These are phyloP conservation scores for Phylloporus sp. DNA, from an alignment of 768 basidiomycete genomes.

Conservation along the genomic window DNA sequence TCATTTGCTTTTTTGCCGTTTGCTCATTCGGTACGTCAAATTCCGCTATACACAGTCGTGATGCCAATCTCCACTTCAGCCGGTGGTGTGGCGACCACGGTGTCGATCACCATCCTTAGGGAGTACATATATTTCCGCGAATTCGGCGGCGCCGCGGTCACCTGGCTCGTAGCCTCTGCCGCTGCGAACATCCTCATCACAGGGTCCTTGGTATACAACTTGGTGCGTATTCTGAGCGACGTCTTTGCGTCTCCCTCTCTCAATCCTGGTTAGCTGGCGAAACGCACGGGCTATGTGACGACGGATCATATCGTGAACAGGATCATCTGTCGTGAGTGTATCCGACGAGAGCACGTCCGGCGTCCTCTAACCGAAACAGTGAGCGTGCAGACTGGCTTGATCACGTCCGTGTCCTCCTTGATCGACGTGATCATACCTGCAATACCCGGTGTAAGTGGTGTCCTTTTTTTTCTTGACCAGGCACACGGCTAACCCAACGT, in stretches of 20 bases:
- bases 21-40: constrained; percentile 6
- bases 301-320: constrained; percentile 37
- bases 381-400: constrained; percentile 26
- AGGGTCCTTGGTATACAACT: constrained; percentile 36
- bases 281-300: constrained; percentile 39
- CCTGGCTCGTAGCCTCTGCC: constrained; percentile 41
- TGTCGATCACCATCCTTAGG: constrained; percentile 29
- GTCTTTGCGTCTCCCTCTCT: too few species aligned
- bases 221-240: constrained; percentile 30
- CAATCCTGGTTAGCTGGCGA: constrained; percentile 34
- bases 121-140: constrained; percentile 33
- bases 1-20: constrained; percentile 20
- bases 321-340: constrained; percentile 37
- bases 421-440: constrained; percentile 21
- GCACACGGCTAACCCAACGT: too few species aligned
- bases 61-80: constrained; percentile 15
- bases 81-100: constrained; percentile 32
- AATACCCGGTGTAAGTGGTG: constrained; percentile 10
- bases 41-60: too few species aligned
- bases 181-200: constrained; percentile 42
- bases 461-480: background rate
- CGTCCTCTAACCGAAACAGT: too few species aligned
- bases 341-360: too few species aligned
- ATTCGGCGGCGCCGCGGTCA: constrained; percentile 31
- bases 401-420: constrained; percentile 3